A percentile compares a stretch with the other conserved stretches of the same genome.
Conservation (phyloP, 306 rosid genomes). For the Purshia tridentata region DNA sequence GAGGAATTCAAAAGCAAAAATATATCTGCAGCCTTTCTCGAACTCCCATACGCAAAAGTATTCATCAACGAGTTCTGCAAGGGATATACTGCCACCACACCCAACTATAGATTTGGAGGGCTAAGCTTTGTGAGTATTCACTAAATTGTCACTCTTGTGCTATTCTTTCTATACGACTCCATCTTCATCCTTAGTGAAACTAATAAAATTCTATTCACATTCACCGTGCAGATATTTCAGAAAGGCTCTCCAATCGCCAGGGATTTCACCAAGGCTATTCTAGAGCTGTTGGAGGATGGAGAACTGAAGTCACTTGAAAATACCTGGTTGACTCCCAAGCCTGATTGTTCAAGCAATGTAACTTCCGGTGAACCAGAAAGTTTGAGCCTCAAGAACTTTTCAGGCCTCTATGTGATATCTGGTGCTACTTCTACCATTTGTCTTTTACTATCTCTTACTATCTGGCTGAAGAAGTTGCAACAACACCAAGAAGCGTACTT, state of each 20-base stretch:
- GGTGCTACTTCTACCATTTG: slow-evolving; percentile 47
- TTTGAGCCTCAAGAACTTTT: slow-evolving; percentile 43
- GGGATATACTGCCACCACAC: slow-evolving; percentile 31
- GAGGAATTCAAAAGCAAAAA: slow-evolving; percentile 20
- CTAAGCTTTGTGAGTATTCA: slow-evolving; percentile 57
- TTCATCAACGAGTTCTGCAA: slow-evolving; percentile 49
- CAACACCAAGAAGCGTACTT: neutral
- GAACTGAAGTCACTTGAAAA: slow-evolving; percentile 39
- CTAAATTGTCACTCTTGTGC: no score
- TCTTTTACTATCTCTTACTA: slow-evolving; percentile 32
- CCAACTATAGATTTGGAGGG: slow-evolving; percentile 54
- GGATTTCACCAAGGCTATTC: slow-evolving; percentile 54
- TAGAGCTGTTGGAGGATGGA: slow-evolving; percentile 41
- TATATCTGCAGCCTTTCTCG: slow-evolving; percentile 63
- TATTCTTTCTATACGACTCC: neutral
- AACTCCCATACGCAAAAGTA: slow-evolving; percentile 54
- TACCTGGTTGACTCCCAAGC: slow-evolving; percentile 31
- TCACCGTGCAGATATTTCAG: slow-evolving; percentile 44
- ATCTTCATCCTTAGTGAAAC: neutral
- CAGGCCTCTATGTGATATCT: slow-evolving; percentile 50
- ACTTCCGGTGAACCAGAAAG: slow-evolving; percentile 24
- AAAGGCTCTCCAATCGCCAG: slow-evolving; percentile 58
- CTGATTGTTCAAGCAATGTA: slow-evolving; percentile 26
- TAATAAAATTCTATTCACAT: neutral
- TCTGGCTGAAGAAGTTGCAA: neutral